Base-by-base conservation (phyloP, 345 rosid genomes). In the Citrus cavaleriei region DNA sequence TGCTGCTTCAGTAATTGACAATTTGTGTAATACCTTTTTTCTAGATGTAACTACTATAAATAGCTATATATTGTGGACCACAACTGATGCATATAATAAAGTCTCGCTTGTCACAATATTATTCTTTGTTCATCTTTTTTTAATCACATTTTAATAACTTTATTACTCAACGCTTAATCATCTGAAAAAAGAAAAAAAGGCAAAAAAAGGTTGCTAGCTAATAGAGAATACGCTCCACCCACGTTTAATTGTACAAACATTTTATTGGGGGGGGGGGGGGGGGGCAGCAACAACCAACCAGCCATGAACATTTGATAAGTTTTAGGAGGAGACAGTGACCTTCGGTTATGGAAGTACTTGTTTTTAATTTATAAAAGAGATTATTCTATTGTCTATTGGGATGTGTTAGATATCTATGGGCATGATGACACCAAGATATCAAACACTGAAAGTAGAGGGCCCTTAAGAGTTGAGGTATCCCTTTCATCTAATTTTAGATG, bases 381-480 rank as follows among this genome's bases (percentile, higher is more conserved):
- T 42, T 68, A 40, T 42, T 68, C 49, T 68, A 35, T 68, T 60
- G 27, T 74, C 57, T 63, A 54, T 68, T 75, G 65, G 75, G 75
- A 69, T 70, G 30, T 7, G 66, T 67, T 58, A 9, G 72, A 66
- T 46, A 46, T 58, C 19, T 67, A 6, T 68, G 54, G 34, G 25
- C 27, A 66, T 65, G 65, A 60, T 66, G 65, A 77, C 62, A 32
- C 14, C 49, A 59, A 71, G 78, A 81, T 54, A 40, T 37, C 68
- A 2, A 42, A 32, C 46, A 66, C 25, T 19, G 70, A 66, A 19
- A 54, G 58, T 24, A 60, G 75, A 72, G 87, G 86, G 79, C 68
- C 82, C 77, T 74, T 62, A 76, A 49, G 35, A 77, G 64, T 27
- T 71, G 82, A 83, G 70, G 86, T 46, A 78, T 83, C 83, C 70